These are phyloP conservation scores for Pinus tabuliformis DNA, from an alignment of 75 land plant genomes.

Conservation along the genomic window DNA sequence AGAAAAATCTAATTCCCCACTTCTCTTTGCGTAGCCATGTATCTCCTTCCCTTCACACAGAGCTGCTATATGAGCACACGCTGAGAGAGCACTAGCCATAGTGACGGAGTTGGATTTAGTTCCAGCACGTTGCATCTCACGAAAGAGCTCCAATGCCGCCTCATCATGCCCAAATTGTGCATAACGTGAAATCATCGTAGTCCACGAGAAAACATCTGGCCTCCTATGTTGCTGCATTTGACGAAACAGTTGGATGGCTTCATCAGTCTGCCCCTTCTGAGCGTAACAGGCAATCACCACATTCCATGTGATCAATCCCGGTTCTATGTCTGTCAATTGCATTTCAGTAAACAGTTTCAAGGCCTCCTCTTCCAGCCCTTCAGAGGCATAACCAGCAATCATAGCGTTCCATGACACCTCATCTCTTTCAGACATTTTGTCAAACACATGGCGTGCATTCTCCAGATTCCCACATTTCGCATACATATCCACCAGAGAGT, in stretches of 20 bases:
- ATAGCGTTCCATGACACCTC: constrained; percentile 70
- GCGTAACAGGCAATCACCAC: constrained; percentile 32
- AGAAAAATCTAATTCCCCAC: constrained; percentile 35
- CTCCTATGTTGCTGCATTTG: constrained; percentile 1
- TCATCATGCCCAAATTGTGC: constrained; percentile 37
- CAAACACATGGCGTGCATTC: constrained; percentile 42
- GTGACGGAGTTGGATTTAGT: constrained; percentile 42
- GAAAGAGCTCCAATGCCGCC: constrained; percentile 31
- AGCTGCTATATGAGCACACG: constrained; percentile 32
- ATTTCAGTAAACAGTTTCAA: constrained; percentile 43
- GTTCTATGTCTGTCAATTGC: constrained; percentile 13
- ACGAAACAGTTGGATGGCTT: constrained; percentile 39
- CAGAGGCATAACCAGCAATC: constrained; percentile 62
- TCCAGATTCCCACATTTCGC: constrained; percentile 42
- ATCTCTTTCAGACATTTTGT: constrained; percentile 25
- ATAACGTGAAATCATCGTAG: constrained; percentile 61
- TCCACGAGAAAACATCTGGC: constrained; percentile 58
- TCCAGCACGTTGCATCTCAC: constrained; percentile 17
- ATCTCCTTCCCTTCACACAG: constrained; percentile 15
- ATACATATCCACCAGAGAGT: constrained; percentile 49
- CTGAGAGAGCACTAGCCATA: constrained; percentile 42
- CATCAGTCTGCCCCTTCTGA: constrained; percentile 20
- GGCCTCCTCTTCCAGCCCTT: constrained; percentile 33
- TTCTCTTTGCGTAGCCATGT: constrained; percentile 30
- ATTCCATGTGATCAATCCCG: constrained; percentile 31